Percentiles rank a stretch among this genome's conserved stretches.
Evolutionary conservation across 1,284 basidiomycete species (phyloP).

Genomic region (Schizopora paradoxa): DNA sequence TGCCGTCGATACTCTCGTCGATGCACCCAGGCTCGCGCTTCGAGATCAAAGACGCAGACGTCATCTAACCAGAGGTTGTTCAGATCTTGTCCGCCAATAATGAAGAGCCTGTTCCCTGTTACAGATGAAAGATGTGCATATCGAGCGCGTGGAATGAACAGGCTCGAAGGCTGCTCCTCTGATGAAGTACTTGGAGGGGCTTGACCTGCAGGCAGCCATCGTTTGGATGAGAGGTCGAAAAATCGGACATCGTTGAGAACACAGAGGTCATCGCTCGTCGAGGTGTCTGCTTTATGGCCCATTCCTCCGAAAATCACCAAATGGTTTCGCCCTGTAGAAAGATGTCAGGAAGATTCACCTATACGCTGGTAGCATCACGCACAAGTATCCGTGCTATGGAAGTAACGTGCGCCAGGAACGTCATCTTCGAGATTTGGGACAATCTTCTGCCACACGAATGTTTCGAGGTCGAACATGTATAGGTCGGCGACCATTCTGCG

Average conservation of each 20-base stretch:
- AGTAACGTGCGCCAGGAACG: conserved; percentile 76
- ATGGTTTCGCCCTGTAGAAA: conserved; percentile 68
- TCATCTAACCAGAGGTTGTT: conserved; percentile 91
- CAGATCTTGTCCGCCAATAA: conserved; percentile 92
- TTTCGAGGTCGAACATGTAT: conserved; percentile 79
- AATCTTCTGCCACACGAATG: conserved; percentile 73
- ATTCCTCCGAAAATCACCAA: conserved; percentile 91
- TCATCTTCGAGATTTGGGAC: conserved; percentile 59
- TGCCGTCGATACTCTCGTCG: conserved; percentile 79
- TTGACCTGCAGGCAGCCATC: conserved; percentile 60
- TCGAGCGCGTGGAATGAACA: conserved; percentile 64
- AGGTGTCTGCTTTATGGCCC: conserved; percentile 68
- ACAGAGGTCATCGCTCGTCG: conserved; percentile 66
- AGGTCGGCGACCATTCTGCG: conserved; percentile 85
- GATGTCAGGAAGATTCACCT: conserved; percentile 16
- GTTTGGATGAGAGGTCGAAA: conserved; percentile 66
- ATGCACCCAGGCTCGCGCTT: conserved; percentile 68
- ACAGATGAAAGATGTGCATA: conserved; percentile 90
- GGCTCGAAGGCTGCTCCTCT: neutral
- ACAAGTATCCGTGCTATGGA: conserved; percentile 89
- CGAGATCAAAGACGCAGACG: conserved; percentile 81
- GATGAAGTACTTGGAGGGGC: conserved; percentile 26
- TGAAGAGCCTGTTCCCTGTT: conserved; percentile 77
- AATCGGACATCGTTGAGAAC: conserved; percentile 85
- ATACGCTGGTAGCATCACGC: conserved; percentile 23